Evolutionary conservation across 768 basidiomycete species (phyloP).

Genomic region (Boletus patriciae): DNA sequence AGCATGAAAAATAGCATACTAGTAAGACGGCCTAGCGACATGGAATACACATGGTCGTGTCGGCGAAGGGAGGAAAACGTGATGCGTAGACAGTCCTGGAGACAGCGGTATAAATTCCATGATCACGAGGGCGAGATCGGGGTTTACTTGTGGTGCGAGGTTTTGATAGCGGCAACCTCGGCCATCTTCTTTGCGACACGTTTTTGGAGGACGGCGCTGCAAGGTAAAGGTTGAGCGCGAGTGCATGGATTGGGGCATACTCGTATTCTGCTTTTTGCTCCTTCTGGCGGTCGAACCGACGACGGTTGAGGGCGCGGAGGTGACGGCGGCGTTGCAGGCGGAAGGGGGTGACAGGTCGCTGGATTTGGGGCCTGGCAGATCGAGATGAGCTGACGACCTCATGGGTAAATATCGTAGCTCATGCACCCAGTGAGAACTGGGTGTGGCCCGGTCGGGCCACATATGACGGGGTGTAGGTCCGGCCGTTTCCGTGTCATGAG

Average conservation of each 20-base stretch:
- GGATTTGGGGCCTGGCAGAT: constrained; percentile 81
- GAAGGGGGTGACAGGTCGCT: constrained; percentile 91
- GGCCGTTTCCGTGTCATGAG: too few relatives aligned
- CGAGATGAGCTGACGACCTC: neutral
- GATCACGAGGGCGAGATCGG: neutral
- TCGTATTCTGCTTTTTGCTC: constrained; percentile 96
- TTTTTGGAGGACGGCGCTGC: constrained; percentile 74
- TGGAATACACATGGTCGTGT: constrained; percentile 23
- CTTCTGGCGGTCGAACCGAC: constrained; percentile 88
- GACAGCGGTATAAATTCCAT: neutral
- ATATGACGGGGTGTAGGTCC: too few relatives aligned
- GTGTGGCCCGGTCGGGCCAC: too few relatives aligned
- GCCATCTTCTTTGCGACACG: constrained; percentile 92
- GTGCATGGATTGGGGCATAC: constrained; percentile 38
- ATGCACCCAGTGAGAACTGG: too few relatives aligned
- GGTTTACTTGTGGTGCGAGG: constrained; percentile 74
- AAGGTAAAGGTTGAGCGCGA: neutral
- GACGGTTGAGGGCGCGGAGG: constrained; percentile 83
- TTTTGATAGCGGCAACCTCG: constrained; percentile 85
- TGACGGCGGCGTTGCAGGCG: constrained; percentile 97
- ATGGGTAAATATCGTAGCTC: constrained; percentile 34
- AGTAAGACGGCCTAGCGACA: constrained; percentile 25
- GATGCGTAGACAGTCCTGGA: constrained; percentile 23
- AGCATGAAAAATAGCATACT: constrained; percentile 20
- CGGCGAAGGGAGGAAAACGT: neutral